phyloP scores from a whole-genome alignment of 805 yeast genomes.

The Pichia deserticola region DNA sequence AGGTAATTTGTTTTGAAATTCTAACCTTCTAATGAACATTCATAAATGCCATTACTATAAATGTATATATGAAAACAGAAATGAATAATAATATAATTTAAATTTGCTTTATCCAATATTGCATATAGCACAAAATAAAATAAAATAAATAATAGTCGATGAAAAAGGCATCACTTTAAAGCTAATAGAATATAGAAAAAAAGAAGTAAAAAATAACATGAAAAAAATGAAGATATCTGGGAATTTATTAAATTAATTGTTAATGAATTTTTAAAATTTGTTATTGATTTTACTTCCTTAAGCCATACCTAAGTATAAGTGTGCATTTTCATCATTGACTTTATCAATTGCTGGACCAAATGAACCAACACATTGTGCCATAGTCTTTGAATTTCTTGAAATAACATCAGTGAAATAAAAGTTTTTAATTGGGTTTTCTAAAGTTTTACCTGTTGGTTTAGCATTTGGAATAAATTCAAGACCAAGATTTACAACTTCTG shows the following conservation, averaged over 20 bases:
- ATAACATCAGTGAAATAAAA: conserved; percentile 85
- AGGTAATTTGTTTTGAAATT: not conserved
- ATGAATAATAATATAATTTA: conserved; percentile 9
- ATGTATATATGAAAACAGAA: conserved; percentile 7
- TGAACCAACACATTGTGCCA: conserved; percentile 77
- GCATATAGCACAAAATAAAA: not conserved
- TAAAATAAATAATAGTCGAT: not conserved
- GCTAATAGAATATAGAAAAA: not conserved
- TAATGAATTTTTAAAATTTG: not conserved
- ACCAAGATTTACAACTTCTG: conserved; percentile 51
- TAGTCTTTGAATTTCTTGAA: conserved; percentile 80
- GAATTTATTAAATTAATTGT: not conserved
- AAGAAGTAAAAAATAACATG: not conserved
- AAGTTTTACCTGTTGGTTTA: conserved; percentile 33
- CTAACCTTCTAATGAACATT: conserved; percentile 2
- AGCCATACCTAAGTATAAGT: conserved; percentile 26
- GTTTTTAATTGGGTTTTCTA: conserved; percentile 70
- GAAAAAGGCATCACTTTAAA: not conserved
- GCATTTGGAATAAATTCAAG: conserved; percentile 34
- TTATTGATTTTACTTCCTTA: conserved; percentile 7
- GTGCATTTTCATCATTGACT: conserved; percentile 39
- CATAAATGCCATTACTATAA: conserved; percentile 1
- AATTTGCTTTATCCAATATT: not conserved
- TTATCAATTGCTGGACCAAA: conserved; percentile 64
- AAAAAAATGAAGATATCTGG: not conserved